Conservation (phyloP, 176 grass and related monocot species). For the Cocos nucifera region DNA sequence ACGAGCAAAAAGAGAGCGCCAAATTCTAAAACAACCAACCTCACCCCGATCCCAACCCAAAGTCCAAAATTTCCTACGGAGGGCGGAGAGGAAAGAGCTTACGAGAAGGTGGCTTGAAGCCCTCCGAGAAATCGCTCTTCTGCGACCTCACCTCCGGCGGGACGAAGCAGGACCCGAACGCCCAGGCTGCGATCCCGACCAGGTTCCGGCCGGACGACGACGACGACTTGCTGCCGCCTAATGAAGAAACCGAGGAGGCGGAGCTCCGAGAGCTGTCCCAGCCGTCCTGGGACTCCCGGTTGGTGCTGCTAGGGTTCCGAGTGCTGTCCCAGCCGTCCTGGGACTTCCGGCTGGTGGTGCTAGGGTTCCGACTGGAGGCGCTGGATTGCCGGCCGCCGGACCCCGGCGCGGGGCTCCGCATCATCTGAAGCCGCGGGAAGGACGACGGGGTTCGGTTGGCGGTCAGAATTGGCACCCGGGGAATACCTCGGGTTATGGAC, state of each 20-base stretch:
- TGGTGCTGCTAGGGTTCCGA: background rate
- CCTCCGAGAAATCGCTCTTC: background rate
- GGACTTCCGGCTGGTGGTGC: background rate
- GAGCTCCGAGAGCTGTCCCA: background rate
- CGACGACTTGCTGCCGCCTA: background rate
- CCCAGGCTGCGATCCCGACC: background rate
- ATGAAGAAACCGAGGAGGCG: background rate
- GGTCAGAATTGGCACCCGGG: no score
- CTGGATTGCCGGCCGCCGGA: no score
- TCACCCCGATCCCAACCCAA: no score
- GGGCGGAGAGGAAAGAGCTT: background rate
- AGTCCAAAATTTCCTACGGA: no score
- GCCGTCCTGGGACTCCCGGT: background rate
- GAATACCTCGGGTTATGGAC: no score
- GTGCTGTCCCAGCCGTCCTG: conserved; percentile 1
- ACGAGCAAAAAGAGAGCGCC: no score
- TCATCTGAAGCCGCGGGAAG: background rate
- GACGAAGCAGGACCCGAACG: background rate
- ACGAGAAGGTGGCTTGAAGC: background rate
- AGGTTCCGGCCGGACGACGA: background rate
- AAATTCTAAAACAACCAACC: no score
- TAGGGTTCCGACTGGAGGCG: background rate
- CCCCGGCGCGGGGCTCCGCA: background rate
- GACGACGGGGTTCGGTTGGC: no score
- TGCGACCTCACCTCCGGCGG: background rate